Evolutionary conservation across 495 filamentous ascomycete genomes (phyloP).

Genomic region (Penicillium cinerascens): DNA sequence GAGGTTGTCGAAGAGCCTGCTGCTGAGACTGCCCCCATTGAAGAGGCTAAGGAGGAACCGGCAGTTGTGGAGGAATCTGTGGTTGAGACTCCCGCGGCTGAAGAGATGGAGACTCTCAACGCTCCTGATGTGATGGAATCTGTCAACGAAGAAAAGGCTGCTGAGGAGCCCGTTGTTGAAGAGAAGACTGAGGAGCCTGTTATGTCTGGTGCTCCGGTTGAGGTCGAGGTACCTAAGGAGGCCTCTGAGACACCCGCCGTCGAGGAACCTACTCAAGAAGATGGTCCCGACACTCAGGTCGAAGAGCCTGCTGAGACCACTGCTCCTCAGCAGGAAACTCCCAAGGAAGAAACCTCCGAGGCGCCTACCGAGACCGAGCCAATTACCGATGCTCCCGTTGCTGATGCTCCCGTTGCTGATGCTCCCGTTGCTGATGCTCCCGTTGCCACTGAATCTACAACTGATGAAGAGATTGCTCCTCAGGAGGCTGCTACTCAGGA

Average conservation of each 20-base stretch:
- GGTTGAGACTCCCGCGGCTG: not conserved
- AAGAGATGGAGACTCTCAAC: not conserved
- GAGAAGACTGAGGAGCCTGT: not conserved
- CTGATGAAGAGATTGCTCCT: not conserved
- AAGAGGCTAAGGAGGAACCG: constrained; percentile 3
- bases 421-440: not conserved
- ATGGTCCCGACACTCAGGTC: not conserved
- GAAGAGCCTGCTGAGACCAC: not conserved
- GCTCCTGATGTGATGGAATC: not conserved
- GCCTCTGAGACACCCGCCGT: no score
- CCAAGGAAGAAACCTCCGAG: not conserved
- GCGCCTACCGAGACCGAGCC: not conserved
- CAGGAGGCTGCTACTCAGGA: not conserved
- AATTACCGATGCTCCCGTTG: not conserved
- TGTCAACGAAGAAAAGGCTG: not conserved
- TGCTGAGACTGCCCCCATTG: constrained; percentile 3
- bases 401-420: not conserved
- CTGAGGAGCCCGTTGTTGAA: constrained; percentile 2
- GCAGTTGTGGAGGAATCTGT: not conserved
- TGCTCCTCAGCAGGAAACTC: not conserved
- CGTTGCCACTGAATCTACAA: no score
- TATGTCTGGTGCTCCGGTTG: not conserved
- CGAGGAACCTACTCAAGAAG: no score
- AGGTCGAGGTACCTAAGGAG: not conserved
- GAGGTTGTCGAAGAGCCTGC: constrained; percentile 12